Base-by-base conservation (phyloP, 2,329 filamentous ascomycete species). In the Verticillium albo-atrum region DNA sequence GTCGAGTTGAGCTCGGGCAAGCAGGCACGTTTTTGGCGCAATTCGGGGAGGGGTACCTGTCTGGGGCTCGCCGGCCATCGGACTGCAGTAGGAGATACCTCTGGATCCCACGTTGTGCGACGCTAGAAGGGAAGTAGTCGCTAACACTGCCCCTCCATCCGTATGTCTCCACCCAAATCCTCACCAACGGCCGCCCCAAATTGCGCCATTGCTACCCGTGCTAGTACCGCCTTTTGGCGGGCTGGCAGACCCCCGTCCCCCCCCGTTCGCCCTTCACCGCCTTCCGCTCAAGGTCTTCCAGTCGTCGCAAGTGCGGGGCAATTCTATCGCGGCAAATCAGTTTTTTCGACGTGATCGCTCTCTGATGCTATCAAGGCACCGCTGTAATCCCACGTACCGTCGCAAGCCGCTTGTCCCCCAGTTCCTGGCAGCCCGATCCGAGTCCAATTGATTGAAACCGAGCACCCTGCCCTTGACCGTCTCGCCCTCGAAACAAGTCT, bases 201-300 rank as follows among this genome's bases (percentile, higher is more conserved):
- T 56, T 56, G 54, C 54, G 54, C 54, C 54, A 56, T 56, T 47
- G 54, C 54, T 56, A 26, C 42, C 42, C 42, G 42, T 47, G 42
- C 42, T 47, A 10, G 42, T 47, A 23, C 42, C 42, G 42, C 42
- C 42, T 47, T 47, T 20, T 25, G 20, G 42, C 42, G 42, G 42
- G 42, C 42, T 23, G 42, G 17, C n/a, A 23, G 20, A 2, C 42
- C n/a, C 42, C 14, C 9, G 30, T 9, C 30, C 30, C 30, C 30
- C 30, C 20, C 5, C n/a, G 6, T 7, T 12, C 7, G n/a, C 3
- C n/a, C n/a, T 20, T 47, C 42, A 47, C 42, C 42, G 42, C 42
- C 42, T 47, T 47, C 42, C 42, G 42, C 10, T 23, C n/a, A 23
- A 10, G 42, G 42, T 20, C 42, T 12, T 23, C n/a, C 42, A 23